Percentiles rank a stretch among this genome's conserved stretches.
These are phyloP conservation scores for Penicillium psychrosexuale DNA, from an alignment of 2,329 filamentous ascomycete genomes.

Conservation along the genomic window DNA sequence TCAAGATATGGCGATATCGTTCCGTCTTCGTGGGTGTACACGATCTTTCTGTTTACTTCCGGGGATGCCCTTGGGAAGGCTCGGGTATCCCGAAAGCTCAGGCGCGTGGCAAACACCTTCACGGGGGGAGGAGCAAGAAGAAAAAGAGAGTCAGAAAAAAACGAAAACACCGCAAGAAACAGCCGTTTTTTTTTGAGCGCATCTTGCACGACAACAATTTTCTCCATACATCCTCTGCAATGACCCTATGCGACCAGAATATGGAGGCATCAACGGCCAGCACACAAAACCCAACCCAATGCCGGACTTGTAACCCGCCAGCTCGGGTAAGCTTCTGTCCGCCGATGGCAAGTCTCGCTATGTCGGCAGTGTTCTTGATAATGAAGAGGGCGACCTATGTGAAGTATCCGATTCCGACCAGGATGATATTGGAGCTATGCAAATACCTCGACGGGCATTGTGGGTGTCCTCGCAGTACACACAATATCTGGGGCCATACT, in stretches of 20 bases:
- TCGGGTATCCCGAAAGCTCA: too few relatives aligned
- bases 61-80: too few relatives aligned
- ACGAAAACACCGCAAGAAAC: not conserved
- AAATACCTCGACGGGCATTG: not conserved
- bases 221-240: conserved; percentile 3
- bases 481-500: not conserved
- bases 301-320: not conserved
- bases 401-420: conserved; percentile 24
- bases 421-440: not conserved
- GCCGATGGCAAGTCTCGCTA: conserved; percentile 42
- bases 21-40: too few relatives aligned
- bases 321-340: conserved; percentile 6
- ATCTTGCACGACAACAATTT: conserved; percentile 35
- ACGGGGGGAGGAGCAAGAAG: too few relatives aligned
- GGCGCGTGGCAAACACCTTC: too few relatives aligned
- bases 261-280: not conserved
- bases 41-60: too few relatives aligned
- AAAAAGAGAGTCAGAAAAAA: too few relatives aligned
- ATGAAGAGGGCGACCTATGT: conserved; percentile 27
- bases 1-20: too few relatives aligned
- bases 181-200: not conserved
- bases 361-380: conserved; percentile 36
- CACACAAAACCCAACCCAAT: not conserved
- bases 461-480: not conserved
- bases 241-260: not conserved